These are phyloP conservation scores for Fusarium napiforme DNA, from an alignment of 2,329 filamentous ascomycete genomes.

Conservation along the genomic window DNA sequence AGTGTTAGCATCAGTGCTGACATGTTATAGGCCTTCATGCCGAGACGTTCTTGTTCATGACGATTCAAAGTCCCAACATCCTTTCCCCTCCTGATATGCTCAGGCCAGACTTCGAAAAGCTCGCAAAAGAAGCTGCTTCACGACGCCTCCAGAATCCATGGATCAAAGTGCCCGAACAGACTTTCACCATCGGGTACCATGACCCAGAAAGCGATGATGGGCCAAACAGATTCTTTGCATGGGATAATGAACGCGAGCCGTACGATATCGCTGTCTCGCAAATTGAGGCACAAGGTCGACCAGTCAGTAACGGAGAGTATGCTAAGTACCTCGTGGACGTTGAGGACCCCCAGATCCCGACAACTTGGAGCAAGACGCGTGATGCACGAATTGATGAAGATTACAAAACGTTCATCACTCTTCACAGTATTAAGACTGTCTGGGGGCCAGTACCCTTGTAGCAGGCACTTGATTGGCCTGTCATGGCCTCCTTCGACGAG, in stretches of 20 bases:
- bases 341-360: neutral
- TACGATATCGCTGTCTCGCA: neutral
- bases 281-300: conserved; percentile 12
- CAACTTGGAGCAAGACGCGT: conserved; percentile 6
- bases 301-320: conserved; percentile 28
- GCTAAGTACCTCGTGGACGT: neutral
- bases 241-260: conserved; percentile 32
- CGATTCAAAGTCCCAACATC: conserved; percentile 17
- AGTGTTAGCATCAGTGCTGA: neutral
- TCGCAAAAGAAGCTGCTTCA: conserved; percentile 21
- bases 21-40: conserved; percentile 9
- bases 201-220: conserved; percentile 15
- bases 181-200: conserved; percentile 7
- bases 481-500: conserved; percentile 26
- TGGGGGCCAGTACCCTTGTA: conserved; percentile 7
- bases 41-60: conserved; percentile 33
- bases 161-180: neutral
- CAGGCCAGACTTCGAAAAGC: conserved; percentile 9
- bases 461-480: conserved; percentile 21
- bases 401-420: conserved; percentile 1
- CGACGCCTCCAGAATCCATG: conserved; percentile 3
- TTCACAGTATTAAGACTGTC: conserved; percentile 20
- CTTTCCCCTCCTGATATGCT: neutral
- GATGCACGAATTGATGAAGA: neutral
- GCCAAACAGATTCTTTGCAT: conserved; percentile 24